A percentile compares a stretch with the other conserved stretches of the same genome.
Conservation (phyloP, 2,329 filamentous ascomycete genomes). For the Colletotrichum truncatum region DNA sequence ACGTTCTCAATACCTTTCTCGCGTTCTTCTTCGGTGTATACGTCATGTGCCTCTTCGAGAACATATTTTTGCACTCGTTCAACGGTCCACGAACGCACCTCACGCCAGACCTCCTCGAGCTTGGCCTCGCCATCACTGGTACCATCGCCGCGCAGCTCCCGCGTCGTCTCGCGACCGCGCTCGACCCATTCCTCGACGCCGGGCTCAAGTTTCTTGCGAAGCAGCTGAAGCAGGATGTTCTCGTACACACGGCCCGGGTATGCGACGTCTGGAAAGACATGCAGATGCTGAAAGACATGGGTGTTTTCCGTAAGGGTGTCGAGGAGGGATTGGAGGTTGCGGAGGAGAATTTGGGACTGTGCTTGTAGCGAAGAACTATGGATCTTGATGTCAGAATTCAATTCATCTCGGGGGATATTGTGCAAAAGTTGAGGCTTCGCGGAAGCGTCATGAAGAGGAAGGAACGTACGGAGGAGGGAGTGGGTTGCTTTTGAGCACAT, state of each 20-base stretch:
- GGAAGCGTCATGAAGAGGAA: neutral
- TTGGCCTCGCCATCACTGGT: conserved; percentile 53
- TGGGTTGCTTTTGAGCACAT: conserved; percentile 69
- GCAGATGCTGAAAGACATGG: conserved; percentile 74
- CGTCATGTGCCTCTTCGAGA: conserved; percentile 59
- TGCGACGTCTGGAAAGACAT: conserved; percentile 79
- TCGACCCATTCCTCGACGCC: conserved; percentile 78
- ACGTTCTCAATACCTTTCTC: conserved; percentile 74
- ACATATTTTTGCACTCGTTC: conserved; percentile 52
- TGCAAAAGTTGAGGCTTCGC: too few relatives aligned
- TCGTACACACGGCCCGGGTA: conserved; percentile 78
- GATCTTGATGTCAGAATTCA: too few relatives aligned
- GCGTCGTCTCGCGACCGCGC: conserved; percentile 62
- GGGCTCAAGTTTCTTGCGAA: conserved; percentile 87
- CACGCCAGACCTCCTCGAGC: conserved; percentile 67
- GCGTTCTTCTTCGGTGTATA: conserved; percentile 78
- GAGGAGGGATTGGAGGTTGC: conserved; percentile 74
- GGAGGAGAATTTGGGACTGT: conserved; percentile 76
- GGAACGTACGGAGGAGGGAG: conserved; percentile 71
- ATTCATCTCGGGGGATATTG: too few relatives aligned
- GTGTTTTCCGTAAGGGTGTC: conserved; percentile 71
- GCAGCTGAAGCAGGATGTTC: conserved; percentile 71
- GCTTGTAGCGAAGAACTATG: conserved; percentile 76
- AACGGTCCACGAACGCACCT: conserved; percentile 51
- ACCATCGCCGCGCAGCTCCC: conserved; percentile 36